Conservation (phyloP, 2,329 filamentous ascomycete species). For the Tricladium varicosporioides region DNA sequence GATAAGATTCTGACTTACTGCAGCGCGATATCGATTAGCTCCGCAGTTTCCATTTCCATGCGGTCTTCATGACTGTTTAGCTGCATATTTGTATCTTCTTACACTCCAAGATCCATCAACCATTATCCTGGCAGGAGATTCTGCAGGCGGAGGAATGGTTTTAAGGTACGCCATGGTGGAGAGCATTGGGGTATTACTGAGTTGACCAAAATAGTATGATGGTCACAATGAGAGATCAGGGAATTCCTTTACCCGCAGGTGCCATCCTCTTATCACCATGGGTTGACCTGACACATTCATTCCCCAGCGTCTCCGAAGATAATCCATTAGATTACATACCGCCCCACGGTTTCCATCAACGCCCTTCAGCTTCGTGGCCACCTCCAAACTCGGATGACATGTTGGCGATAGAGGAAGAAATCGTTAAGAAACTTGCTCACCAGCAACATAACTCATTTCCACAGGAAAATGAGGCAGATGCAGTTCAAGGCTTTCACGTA, state of each 20-base stretch:
- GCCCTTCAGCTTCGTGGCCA: constrained; percentile 88
- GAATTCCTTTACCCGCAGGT: constrained; percentile 81
- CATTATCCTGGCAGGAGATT: constrained; percentile 87
- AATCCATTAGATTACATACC: constrained; percentile 85
- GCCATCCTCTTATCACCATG: constrained; percentile 91
- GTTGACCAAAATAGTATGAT: constrained; percentile 52
- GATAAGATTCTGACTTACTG: constrained; percentile 12
- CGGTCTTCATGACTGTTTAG: constrained; percentile 83
- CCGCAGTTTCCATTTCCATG: constrained; percentile 97
- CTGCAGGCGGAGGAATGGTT: constrained; percentile 89
- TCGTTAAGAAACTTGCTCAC: constrained; percentile 50
- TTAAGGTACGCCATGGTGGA: constrained; percentile 46
- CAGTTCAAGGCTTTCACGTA: constrained; percentile 37
- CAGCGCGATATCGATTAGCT: constrained; percentile 75
- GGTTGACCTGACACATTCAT: constrained; percentile 94
- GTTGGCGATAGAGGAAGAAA: constrained; percentile 42
- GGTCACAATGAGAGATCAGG: constrained; percentile 77
- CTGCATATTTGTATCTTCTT: constrained; percentile 82
- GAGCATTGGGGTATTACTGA: constrained; percentile 21
- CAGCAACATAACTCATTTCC: constrained; percentile 33
- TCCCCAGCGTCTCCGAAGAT: constrained; percentile 78
- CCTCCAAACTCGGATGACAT: constrained; percentile 81
- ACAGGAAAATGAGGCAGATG: constrained; percentile 36
- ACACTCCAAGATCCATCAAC: constrained; percentile 73
- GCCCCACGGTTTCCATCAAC: constrained; percentile 81